These are phyloP conservation scores for Coniochaeta ligniaria DNA, from an alignment of 2,329 filamentous ascomycete species.

Conservation along the genomic window DNA sequence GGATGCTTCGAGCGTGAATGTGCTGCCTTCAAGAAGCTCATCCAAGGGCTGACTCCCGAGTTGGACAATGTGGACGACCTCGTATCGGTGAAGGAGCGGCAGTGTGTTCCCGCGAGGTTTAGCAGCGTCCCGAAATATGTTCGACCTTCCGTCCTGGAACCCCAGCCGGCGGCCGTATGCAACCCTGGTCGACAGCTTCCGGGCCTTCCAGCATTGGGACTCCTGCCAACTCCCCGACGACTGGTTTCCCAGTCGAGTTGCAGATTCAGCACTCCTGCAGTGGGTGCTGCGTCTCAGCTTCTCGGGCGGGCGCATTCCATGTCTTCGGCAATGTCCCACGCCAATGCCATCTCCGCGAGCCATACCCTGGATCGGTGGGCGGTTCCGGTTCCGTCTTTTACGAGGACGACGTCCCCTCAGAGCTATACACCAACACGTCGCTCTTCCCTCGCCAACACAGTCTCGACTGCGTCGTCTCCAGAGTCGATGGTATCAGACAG, in stretches of 20 bases:
- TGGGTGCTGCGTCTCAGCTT: slow-evolving; percentile 43
- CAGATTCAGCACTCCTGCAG: slow-evolving; percentile 54
- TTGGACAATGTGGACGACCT: slow-evolving; percentile 52
- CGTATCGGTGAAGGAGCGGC: slow-evolving; percentile 27
- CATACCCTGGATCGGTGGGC: slow-evolving; percentile 49
- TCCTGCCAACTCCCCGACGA: slow-evolving; percentile 49
- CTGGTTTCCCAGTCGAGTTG: slow-evolving; percentile 45
- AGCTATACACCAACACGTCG: slow-evolving; percentile 44
- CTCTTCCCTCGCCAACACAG: slow-evolving; percentile 55
- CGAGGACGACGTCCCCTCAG: slow-evolving; percentile 40
- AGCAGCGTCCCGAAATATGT: neutral
- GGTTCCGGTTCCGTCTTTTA: slow-evolving; percentile 14
- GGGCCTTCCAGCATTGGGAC: slow-evolving; percentile 41
- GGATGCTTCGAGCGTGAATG: slow-evolving; percentile 35
- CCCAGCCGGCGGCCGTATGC: slow-evolving; percentile 32
- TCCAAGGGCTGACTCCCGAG: slow-evolving; percentile 48
- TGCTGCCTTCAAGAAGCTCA: slow-evolving; percentile 51
- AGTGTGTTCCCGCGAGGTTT: slow-evolving; percentile 24
- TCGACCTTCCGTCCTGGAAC: slow-evolving; percentile 38
- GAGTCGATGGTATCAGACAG: slow-evolving; percentile 62
- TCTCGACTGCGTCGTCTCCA: slow-evolving; percentile 57
- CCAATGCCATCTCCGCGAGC: slow-evolving; percentile 32
- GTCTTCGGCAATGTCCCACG: slow-evolving; percentile 53
- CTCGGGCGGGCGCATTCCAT: slow-evolving; percentile 47
- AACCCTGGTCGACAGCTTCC: slow-evolving; percentile 31